Conservation (phyloP, 208 protist species). For the Leishmania turanica region DNA sequence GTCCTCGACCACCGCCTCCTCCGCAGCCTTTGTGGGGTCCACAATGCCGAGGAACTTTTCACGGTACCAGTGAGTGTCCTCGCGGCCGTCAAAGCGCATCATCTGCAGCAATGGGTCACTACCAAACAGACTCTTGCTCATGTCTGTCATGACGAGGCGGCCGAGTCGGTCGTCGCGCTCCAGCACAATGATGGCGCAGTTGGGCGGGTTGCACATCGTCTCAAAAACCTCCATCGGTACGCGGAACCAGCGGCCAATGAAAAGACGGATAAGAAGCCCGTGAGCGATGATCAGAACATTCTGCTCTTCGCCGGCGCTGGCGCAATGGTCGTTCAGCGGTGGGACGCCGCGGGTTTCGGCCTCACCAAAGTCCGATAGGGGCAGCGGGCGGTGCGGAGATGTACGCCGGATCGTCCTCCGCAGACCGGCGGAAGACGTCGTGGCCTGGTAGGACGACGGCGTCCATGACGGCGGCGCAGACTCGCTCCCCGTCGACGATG, state of each 20-base stretch:
- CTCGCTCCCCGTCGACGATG: not conserved
- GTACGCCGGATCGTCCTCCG: not conserved
- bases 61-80: slow-evolving; percentile 69
- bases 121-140: slow-evolving; percentile 83
- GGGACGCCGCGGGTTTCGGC: slow-evolving; percentile 22
- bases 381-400: not conserved
- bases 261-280: slow-evolving; percentile 85
- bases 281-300: slow-evolving; percentile 90
- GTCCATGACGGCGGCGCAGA: not conserved
- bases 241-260: slow-evolving; percentile 85
- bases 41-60: slow-evolving; percentile 60
- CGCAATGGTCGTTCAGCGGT: slow-evolving; percentile 30
- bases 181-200: slow-evolving; percentile 86
- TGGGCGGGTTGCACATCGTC: slow-evolving; percentile 90
- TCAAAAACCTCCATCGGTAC: slow-evolving; percentile 88
- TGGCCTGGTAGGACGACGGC: not conserved
- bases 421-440: not conserved
- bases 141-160: slow-evolving; percentile 81
- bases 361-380: slow-evolving; percentile 27
- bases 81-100: slow-evolving; percentile 81
- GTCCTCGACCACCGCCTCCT: slow-evolving; percentile 37
- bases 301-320: slow-evolving; percentile 48
- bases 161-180: slow-evolving; percentile 59
- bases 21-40: slow-evolving; percentile 27
- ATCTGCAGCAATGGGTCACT: slow-evolving; percentile 83